Conservation (phyloP, 148 eudicot genomes). For the Fallopia convolvulus region DNA sequence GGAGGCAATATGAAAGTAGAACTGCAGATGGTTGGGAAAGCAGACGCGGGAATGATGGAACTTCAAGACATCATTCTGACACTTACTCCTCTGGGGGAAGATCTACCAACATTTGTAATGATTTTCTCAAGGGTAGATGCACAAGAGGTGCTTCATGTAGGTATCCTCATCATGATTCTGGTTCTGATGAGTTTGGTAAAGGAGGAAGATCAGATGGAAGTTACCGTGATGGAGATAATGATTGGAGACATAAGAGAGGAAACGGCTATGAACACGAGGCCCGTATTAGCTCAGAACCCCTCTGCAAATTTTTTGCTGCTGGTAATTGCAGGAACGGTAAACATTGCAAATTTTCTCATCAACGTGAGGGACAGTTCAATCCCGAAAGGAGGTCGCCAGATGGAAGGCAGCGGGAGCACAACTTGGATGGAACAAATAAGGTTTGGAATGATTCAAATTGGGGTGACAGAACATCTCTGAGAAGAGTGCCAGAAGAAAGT, state of each 20-base stretch:
- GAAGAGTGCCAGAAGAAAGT: conserved; percentile 10
- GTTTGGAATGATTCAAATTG: conserved; percentile 32
- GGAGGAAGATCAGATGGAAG: background rate
- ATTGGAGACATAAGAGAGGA: conserved; percentile 14
- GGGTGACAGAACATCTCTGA: conserved; percentile 19
- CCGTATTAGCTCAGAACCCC: conserved; percentile 17
- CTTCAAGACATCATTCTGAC: conserved; percentile 23
- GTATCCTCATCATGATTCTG: conserved; percentile 26
- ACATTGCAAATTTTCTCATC: conserved; percentile 35
- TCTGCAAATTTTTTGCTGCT: conserved; percentile 37
- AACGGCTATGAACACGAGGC: conserved; percentile 26
- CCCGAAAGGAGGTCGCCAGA: conserved; percentile 22
- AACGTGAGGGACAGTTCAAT: conserved; percentile 19
- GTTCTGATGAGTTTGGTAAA: conserved; percentile 7
- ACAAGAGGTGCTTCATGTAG: conserved; percentile 35
- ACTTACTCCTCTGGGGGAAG: conserved; percentile 22
- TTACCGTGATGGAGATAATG: conserved; percentile 26
- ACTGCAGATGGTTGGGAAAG: conserved; percentile 35
- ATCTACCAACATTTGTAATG: conserved; percentile 31
- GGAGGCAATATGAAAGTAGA: conserved; percentile 31
- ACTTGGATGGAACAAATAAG: conserved; percentile 21
- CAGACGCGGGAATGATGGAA: conserved; percentile 30
- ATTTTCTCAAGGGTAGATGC: conserved; percentile 32
- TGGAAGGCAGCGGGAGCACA: conserved; percentile 18
- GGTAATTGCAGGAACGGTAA: conserved; percentile 37